A percentile compares a stretch with the other conserved stretches of the same genome.
These are phyloP conservation scores for Colletotrichum paranaense DNA, from an alignment of 2,329 filamentous ascomycete species.

Conservation along the genomic window DNA sequence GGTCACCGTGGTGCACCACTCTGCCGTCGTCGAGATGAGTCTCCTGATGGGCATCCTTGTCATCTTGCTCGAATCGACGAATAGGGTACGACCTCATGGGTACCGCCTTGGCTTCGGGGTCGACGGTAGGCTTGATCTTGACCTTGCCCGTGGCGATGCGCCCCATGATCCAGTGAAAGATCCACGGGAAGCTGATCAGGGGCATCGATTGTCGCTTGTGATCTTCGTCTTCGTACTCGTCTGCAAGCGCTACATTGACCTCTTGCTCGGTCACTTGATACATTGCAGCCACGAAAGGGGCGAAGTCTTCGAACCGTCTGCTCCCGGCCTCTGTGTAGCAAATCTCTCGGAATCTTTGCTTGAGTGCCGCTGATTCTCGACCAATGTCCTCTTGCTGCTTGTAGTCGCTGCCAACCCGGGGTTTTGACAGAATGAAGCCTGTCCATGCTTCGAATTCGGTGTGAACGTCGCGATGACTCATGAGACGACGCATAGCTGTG, in stretches of 20 bases:
- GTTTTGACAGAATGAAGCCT: constrained; percentile 83
- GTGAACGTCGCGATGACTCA: constrained; percentile 84
- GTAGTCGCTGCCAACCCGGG: constrained; percentile 80
- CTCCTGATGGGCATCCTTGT: background rate
- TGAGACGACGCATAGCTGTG: constrained; percentile 77
- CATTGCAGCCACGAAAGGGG: constrained; percentile 85
- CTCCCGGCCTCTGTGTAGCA: constrained; percentile 75
- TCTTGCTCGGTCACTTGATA: constrained; percentile 85
- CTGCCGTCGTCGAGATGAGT: constrained; percentile 35
- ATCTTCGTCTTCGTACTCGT: constrained; percentile 50
- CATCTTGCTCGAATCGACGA: background rate
- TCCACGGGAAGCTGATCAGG: constrained; percentile 93
- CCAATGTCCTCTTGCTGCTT: constrained; percentile 89
- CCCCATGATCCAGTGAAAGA: constrained; percentile 80
- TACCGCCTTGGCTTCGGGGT: constrained; percentile 11
- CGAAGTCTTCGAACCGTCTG: constrained; percentile 69
- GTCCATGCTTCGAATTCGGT: constrained; percentile 96
- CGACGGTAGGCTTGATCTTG: constrained; percentile 16
- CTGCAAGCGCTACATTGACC: constrained; percentile 66
- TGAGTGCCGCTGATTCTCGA: constrained; percentile 72
- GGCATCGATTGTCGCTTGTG: constrained; percentile 67
- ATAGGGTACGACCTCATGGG: constrained; percentile 14
- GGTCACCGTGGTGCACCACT: constrained; percentile 36
- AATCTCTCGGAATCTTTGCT: constrained; percentile 73
- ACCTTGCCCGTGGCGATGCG: constrained; percentile 65